Evolutionary conservation across 768 basidiomycete genomes (phyloP), one percentile per base, ranked within the genome.

Genomic region (Pleurotus cornucopiae): DNA sequence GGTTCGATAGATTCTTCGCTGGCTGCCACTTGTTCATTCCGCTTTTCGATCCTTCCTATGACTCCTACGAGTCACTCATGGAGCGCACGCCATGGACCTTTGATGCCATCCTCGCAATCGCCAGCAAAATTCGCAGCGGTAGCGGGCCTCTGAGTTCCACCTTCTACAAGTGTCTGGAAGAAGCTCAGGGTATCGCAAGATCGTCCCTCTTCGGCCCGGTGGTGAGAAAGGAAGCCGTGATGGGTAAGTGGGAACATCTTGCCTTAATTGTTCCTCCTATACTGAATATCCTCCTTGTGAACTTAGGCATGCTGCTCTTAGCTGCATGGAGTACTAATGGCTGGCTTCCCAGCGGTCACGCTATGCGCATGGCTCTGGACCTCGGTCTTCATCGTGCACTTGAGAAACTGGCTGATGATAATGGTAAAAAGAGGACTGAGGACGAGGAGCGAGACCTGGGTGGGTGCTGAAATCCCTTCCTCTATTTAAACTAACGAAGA

Each of bases 21-120:
- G 94, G 94, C 48, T 97, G 94, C 73, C 91, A 97, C 75, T 81
- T 94, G 68, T 98, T 97, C 78, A 93, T 97, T 62, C 94, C 95
- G 46, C 79, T 97, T 59, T 97, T 95, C 76, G 94, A 97, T 73
- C 89, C 91, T 30, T 74, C 77, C 57, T 96, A 94, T 72, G 95
- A 98, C 77, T 92, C 91, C 13, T 95, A 91, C 74, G 94, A 96
- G 68, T 85, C 86, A 62, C 78, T 95, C 63, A 88, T 88, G 77
- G 92, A 93, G 69, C 86, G 95, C 62, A 91, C 90, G 4, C 95
- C 95, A 4, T 98, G 94, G 89, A 94, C 93, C 53, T 94, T 94
- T 69, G 91, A 96, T 71, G 88, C 93, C 58, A 87, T 98, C 65
- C 79, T 98, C 49, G 92, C 94, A 45, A 86, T 97, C 48, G 94